These are phyloP conservation scores for Fusarium pilosicola DNA, from an alignment of 2,329 filamentous ascomycete species.

Conservation along the genomic window DNA sequence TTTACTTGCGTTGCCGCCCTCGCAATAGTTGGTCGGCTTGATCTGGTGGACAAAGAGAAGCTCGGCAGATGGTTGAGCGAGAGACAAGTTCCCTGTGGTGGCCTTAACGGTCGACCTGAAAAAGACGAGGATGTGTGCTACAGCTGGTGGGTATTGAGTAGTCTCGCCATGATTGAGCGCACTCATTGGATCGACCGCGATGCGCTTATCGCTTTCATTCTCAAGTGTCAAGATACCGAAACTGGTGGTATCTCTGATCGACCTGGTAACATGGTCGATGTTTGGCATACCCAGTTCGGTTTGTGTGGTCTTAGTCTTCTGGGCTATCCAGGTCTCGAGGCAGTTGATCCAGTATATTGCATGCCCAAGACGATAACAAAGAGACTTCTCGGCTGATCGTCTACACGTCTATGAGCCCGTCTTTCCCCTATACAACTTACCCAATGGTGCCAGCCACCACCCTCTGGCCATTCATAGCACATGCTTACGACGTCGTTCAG, in stretches of 20 bases:
- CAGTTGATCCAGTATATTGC: slow-evolving; percentile 89
- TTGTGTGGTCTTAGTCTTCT: slow-evolving; percentile 88
- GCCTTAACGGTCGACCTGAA: slow-evolving; percentile 92
- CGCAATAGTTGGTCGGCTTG: slow-evolving; percentile 82
- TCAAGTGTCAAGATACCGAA: slow-evolving; percentile 87
- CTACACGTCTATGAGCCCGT: background rate
- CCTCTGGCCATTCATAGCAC: slow-evolving; percentile 78
- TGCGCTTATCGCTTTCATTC: slow-evolving; percentile 82
- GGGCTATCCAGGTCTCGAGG: slow-evolving; percentile 77
- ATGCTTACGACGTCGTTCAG: slow-evolving; percentile 58
- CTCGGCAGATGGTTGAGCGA: slow-evolving; percentile 93
- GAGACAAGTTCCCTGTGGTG: slow-evolving; percentile 85
- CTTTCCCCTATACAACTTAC: background rate
- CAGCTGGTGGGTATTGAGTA: slow-evolving; percentile 98
- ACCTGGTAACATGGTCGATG: slow-evolving; percentile 94
- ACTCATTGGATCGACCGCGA: slow-evolving; percentile 93
- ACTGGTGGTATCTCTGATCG: slow-evolving; percentile 88
- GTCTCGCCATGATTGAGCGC: slow-evolving; percentile 86
- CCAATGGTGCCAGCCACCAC: slow-evolving; percentile 8
- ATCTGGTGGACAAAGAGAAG: slow-evolving; percentile 83
- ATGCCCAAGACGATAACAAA: slow-evolving; percentile 76
- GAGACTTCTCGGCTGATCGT: slow-evolving; percentile 60
- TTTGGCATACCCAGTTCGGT: slow-evolving; percentile 94
- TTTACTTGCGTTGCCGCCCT: slow-evolving; percentile 93
- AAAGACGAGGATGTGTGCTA: slow-evolving; percentile 98